Evolutionary conservation across 768 basidiomycete genomes (phyloP).

Genomic region (Termitomyces sp.): DNA sequence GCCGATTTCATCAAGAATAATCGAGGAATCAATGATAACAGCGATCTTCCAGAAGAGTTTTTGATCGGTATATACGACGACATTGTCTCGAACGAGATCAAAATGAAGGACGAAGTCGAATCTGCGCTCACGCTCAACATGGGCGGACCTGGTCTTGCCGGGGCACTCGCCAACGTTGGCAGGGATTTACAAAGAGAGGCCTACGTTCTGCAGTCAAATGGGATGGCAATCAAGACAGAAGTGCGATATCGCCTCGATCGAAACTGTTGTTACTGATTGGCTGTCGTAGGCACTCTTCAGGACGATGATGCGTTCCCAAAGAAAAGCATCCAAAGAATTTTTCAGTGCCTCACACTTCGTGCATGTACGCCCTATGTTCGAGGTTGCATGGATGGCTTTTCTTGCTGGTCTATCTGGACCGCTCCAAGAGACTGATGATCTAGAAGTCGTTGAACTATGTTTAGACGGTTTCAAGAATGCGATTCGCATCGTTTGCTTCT

Average conservation of each 20-base stretch:
- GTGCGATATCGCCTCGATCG: slow-evolving; percentile 29
- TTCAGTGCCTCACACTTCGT: slow-evolving; percentile 96
- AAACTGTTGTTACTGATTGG: not conserved
- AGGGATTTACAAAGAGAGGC: slow-evolving; percentile 94
- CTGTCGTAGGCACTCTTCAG: slow-evolving; percentile 73
- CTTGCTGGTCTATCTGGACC: slow-evolving; percentile 93
- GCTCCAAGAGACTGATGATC: slow-evolving; percentile 90
- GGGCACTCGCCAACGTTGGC: slow-evolving; percentile 83
- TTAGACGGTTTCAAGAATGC: slow-evolving; percentile 95
- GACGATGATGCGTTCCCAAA: slow-evolving; percentile 87
- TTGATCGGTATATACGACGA: slow-evolving; percentile 81
- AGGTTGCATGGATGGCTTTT: slow-evolving; percentile 99
- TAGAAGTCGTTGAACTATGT: slow-evolving; percentile 87
- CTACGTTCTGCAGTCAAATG: slow-evolving; percentile 91
- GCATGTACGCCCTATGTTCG: slow-evolving; percentile 98
- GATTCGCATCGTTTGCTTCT: slow-evolving; percentile 95
- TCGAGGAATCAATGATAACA: slow-evolving; percentile 90
- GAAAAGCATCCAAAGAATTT: slow-evolving; percentile 82
- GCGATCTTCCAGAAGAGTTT: slow-evolving; percentile 83
- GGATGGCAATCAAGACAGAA: slow-evolving; percentile 97
- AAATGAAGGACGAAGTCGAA: slow-evolving; percentile 98
- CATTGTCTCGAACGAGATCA: slow-evolving; percentile 87
- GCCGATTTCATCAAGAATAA: slow-evolving; percentile 92
- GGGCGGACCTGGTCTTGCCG: slow-evolving; percentile 68
- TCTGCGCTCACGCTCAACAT: slow-evolving; percentile 36